Evolutionary conservation across 2,329 filamentous ascomycete species (phyloP).

Genomic region (Talaromyces atroroseus): DNA sequence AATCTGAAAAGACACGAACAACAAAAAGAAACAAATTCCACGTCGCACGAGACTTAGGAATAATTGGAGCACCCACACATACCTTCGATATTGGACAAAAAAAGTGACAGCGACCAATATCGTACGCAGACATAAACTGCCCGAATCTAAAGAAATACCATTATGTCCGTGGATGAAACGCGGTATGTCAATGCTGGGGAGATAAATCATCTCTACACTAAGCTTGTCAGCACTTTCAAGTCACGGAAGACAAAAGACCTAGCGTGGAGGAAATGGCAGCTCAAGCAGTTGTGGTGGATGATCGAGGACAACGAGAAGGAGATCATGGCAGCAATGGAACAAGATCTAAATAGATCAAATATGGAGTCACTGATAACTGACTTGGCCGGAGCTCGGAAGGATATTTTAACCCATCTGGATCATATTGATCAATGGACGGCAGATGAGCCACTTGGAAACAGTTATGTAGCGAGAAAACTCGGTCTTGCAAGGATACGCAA

Average conservation of each 20-base stretch:
- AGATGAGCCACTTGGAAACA: constrained; percentile 26
- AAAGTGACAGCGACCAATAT: too few species aligned
- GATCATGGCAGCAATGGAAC: constrained; percentile 28
- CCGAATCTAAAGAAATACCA: neutral
- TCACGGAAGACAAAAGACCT: constrained; percentile 32
- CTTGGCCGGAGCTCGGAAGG: constrained; percentile 26
- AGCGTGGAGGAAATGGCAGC: constrained; percentile 38
- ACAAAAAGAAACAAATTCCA: too few species aligned
- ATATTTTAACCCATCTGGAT: constrained; percentile 33
- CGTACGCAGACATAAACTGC: too few species aligned
- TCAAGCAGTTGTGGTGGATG: constrained; percentile 41
- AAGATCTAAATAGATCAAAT: constrained; percentile 32
- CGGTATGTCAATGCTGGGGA: neutral
- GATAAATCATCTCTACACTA: neutral
- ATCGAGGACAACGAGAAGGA: constrained; percentile 35
- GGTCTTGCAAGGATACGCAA: constrained; percentile 31
- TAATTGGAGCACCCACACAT: too few species aligned
- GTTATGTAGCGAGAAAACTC: constrained; percentile 25
- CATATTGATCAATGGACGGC: constrained; percentile 38
- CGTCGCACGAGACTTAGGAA: too few species aligned
- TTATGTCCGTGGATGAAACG: neutral
- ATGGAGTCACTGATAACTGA: constrained; percentile 32
- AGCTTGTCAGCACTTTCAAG: constrained; percentile 20
- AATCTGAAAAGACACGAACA: too few species aligned
- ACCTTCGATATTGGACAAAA: too few species aligned